Evolutionary conservation across 164 flowering plant genomes (phyloP), one percentile per base, ranked within the genome.

Genomic region (Amborella trichopoda): DNA sequence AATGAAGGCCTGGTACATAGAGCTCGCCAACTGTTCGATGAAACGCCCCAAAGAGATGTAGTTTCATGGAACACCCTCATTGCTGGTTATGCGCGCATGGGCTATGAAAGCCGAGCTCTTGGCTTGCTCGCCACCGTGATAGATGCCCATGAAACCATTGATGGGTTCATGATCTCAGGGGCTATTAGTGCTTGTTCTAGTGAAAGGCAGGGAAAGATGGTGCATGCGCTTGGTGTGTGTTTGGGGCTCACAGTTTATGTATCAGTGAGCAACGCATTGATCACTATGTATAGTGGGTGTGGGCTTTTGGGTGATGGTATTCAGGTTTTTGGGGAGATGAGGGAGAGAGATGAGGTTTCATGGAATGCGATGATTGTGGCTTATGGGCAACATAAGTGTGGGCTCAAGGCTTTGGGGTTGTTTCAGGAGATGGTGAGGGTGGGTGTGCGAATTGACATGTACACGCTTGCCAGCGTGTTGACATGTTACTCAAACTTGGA

Each of bases 291-390:
- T 39, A 63, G 86, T n/a, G 76, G 66, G 57, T 68, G 65, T 22
- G 81, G 86, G 49, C 59, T 55, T 36, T 58, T 79, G 51, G 62
- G 54, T 28, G 81, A 73, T 46, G 81, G 88, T 0, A 63, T 69
- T 50, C 36, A 50, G 46, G 54, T 81, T 28, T 88, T 81, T 62
- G 42, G 49, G 48, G 66, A 33, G 53, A 69, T 83, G 85, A 72
- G 41, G 56, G 49, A 53, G 17, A 69, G 54, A 67, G 88, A 89
- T 65, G 90, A 72, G 65, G 87, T 89, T 23, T 71, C 95, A 11
- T 82, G 94, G 95, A 89, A 89, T 64, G 67, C 87, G 10, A 84
- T 89, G 87, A 77, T 84, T 43, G 93, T 80, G 44, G 89, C 78
- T 0, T 77, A 69, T 53, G 87, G 87, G 52, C 89, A 77, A 55